Evolutionary conservation across 1,284 basidiomycete species (phyloP).

Genomic region (Cystobasidiaceae sp.): DNA sequence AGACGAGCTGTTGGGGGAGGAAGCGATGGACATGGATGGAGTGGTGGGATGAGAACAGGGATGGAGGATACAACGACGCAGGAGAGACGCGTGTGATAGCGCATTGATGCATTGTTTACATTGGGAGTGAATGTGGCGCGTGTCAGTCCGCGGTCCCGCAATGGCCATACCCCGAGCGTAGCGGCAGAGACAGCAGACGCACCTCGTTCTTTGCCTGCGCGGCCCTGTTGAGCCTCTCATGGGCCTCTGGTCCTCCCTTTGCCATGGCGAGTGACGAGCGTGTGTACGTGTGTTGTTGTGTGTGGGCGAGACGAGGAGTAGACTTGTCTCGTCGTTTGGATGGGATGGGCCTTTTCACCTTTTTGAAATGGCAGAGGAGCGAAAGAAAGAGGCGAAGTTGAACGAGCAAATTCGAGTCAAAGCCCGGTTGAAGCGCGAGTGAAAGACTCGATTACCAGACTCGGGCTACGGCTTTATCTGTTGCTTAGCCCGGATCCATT

Average conservation of each 20-base stretch:
- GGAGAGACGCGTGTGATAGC: not conserved
- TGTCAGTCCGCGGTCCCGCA: no score
- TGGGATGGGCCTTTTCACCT: no score
- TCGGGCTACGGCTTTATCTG: no score
- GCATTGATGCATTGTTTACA: not conserved
- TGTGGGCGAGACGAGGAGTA: no score
- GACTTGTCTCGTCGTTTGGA: no score
- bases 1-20: constrained; percentile 49
- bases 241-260: not conserved
- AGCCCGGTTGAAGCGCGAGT: no score
- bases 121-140: not conserved
- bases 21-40: no score
- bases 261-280: not conserved
- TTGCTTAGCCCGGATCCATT: no score
- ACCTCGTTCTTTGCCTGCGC: constrained; percentile 12
- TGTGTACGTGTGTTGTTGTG: not conserved
- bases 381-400: no score
- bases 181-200: not conserved
- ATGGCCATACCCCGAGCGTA: not conserved
- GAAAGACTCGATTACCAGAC: no score
- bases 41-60: not conserved
- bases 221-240: not conserved
- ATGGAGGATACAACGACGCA: not conserved
- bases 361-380: no score
- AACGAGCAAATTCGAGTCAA: no score